phyloP scores from a whole-genome alignment of 2,329 filamentous ascomycete species.

The Fusarium tanahbumbuense region DNA sequence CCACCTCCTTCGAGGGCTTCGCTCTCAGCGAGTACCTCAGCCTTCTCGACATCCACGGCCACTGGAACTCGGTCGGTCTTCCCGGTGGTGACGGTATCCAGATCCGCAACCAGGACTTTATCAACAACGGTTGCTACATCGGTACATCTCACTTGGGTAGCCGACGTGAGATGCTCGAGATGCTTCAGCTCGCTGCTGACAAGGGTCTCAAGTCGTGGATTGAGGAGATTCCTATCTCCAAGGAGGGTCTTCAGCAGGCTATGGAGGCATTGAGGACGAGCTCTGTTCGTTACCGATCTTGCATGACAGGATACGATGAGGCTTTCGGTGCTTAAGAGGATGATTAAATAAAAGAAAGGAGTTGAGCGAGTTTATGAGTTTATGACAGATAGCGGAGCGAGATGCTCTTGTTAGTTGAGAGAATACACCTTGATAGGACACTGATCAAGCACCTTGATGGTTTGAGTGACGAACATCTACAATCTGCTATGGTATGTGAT shows the following conservation, averaged over 20 bases:
- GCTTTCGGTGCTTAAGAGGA: slow-evolving; percentile 65
- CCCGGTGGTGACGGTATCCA: slow-evolving; percentile 79
- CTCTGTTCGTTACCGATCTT: slow-evolving; percentile 80
- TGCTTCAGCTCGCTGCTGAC: slow-evolving; percentile 77
- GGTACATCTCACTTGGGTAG: slow-evolving; percentile 78
- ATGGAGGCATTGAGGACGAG: slow-evolving; percentile 76
- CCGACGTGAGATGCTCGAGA: slow-evolving; percentile 75
- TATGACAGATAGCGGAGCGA: slow-evolving; percentile 30
- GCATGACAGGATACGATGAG: slow-evolving; percentile 76
- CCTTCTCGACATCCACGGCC: slow-evolving; percentile 83
- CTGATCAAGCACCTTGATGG: slow-evolving; percentile 41
- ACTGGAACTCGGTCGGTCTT: slow-evolving; percentile 83
- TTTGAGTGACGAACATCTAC: slow-evolving; percentile 29
- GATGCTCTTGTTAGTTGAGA: slow-evolving; percentile 13
- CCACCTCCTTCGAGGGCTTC: slow-evolving; percentile 75
- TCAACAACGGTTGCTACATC: slow-evolving; percentile 79
- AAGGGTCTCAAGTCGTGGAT: slow-evolving; percentile 78
- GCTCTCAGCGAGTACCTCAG: slow-evolving; percentile 78
- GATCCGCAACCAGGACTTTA: slow-evolving; percentile 79
- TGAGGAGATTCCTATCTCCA: slow-evolving; percentile 78
- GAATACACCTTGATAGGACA: slow-evolving; percentile 42
- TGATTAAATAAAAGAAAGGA: background rate
- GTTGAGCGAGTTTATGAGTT: slow-evolving; percentile 13
- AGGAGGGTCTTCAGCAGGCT: slow-evolving; percentile 75
- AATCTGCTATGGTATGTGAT: background rate